Conservation (phyloP, 257 asterid species). For the Cruciata laevipes region DNA sequence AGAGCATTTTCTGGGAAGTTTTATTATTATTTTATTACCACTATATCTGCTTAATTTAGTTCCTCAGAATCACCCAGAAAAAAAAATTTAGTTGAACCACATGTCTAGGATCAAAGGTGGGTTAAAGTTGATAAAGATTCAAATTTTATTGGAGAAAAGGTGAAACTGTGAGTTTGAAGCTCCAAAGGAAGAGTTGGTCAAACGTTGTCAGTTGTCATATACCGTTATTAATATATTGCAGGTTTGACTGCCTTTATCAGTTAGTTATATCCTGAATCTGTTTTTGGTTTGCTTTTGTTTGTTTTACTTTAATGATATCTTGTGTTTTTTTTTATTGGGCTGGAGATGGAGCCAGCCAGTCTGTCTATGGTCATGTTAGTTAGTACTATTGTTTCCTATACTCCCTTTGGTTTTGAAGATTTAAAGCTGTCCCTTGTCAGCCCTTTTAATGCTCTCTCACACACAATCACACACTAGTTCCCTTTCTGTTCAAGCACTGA, state of each 20-base stretch:
- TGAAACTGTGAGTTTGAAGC: neutral
- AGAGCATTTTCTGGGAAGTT: neutral
- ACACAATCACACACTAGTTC: neutral
- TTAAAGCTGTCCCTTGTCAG: conserved; percentile 16
- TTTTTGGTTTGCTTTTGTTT: conserved; percentile 7
- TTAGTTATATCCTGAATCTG: neutral
- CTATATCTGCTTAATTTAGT: neutral
- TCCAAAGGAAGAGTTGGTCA: conserved; percentile 22
- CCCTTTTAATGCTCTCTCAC: neutral
- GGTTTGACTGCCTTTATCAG: conserved; percentile 12
- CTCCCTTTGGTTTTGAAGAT: conserved; percentile 18
- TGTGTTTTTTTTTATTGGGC: neutral
- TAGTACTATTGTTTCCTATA: conserved; percentile 15
- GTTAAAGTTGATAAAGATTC: neutral
- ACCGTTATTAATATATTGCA: conserved; percentile 21
- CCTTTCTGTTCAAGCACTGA: conserved; percentile 5
- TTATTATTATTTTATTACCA: neutral
- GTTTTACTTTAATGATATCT: neutral
- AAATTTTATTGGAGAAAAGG: neutral
- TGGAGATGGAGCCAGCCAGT: conserved; percentile 4
- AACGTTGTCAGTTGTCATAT: conserved; percentile 13
- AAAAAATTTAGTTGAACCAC: neutral
- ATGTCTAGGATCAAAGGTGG: neutral
- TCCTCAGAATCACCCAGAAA: neutral
- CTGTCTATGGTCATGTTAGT: conserved; percentile 12